phyloP scores from a whole-genome alignment of 371 early-diverging fungal genomes.

The Choanephora cucurbitarum region DNA sequence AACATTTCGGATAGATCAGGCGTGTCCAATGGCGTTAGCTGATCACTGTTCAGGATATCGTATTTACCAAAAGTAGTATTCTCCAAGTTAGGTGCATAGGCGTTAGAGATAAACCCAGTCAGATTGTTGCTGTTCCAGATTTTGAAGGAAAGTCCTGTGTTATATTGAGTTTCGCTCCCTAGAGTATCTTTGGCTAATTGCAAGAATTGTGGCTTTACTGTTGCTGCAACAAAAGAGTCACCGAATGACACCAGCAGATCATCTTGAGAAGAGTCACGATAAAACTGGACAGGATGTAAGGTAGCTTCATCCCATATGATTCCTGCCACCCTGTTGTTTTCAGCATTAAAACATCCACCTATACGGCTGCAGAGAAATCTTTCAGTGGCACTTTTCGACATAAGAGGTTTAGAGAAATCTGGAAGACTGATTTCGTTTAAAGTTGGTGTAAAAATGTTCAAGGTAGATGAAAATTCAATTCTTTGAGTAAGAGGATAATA shows the following conservation, averaged over 20 bases:
- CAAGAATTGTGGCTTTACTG: slow-evolving; percentile 5
- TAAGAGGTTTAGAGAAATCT: not conserved
- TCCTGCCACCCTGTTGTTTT: slow-evolving; percentile 4
- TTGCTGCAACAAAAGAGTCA: not conserved
- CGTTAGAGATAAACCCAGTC: not conserved
- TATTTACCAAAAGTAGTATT: not conserved
- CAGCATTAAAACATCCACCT: slow-evolving; percentile 8
- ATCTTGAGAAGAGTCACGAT: not conserved
- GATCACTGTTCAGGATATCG: slow-evolving; percentile 9
- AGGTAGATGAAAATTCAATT: slow-evolving; percentile 2
- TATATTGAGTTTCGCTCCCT: not conserved
- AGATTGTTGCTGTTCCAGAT: slow-evolving; percentile 3
- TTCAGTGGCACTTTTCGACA: not conserved
- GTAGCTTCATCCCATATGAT: slow-evolving; percentile 9
- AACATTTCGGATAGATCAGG: slow-evolving; percentile 15
- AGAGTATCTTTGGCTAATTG: slow-evolving; percentile 4
- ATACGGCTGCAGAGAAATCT: slow-evolving; percentile 17
- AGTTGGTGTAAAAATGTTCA: slow-evolving; percentile 14
- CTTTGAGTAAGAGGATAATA: too few relatives aligned
- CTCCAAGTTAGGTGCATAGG: not conserved
- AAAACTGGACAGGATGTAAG: not conserved
- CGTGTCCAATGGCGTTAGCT: not conserved
- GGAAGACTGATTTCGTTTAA: slow-evolving; percentile 17
- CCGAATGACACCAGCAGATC: slow-evolving; percentile 2
- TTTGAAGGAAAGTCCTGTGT: not conserved